phyloP scores from a whole-genome alignment of 164 flowering plant genomes.

The Vitis riparia region DNA sequence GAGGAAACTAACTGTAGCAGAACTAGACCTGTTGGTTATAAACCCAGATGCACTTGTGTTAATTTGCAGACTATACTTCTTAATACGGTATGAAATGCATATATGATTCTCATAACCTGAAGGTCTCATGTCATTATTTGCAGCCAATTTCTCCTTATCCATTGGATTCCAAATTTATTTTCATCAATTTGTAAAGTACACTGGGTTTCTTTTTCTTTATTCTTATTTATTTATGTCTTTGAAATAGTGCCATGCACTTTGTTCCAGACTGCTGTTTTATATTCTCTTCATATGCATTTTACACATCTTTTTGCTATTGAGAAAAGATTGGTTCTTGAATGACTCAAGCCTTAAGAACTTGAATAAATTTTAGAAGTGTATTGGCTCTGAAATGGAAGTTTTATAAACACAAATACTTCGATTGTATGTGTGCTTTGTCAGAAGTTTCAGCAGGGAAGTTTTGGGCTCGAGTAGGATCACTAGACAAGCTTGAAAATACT shows the following conservation, averaged over 20 bases:
- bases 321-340: no score
- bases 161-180: neutral
- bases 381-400: neutral
- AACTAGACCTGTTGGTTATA: neutral
- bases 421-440: no score
- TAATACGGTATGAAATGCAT: neutral
- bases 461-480: neutral
- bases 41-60: neutral
- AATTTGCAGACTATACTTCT: neutral
- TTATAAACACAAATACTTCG: no score
- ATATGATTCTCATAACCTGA: neutral
- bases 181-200: neutral
- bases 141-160: neutral
- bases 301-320: neutral
- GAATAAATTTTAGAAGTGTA: neutral
- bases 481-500: neutral
- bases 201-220: neutral
- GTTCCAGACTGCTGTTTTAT: neutral
- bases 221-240: neutral
- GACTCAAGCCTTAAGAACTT: conserved; percentile 1
- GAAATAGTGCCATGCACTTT: no score
- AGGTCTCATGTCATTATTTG: neutral
- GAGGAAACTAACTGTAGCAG: neutral
- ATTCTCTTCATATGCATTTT: neutral
- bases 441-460: neutral